phyloP scores from a whole-genome alignment of 805 yeast genomes.

The Dipodascopsis uninucleata region DNA sequence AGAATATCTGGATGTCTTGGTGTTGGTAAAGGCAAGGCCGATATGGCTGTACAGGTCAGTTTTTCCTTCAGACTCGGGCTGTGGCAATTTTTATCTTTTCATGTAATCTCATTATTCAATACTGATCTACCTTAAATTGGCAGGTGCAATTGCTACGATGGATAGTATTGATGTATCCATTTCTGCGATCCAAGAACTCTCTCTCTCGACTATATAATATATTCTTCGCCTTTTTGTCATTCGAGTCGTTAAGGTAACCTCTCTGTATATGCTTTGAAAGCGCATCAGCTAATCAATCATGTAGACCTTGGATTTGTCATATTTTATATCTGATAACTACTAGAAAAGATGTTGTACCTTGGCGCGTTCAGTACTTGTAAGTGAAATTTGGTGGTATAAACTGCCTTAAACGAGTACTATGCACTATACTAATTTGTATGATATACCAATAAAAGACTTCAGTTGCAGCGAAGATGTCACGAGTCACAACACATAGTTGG shows the following conservation, averaged over 20 bases:
- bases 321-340: conserved; percentile 17
- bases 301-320: conserved; percentile 22
- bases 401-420: too few relatives aligned
- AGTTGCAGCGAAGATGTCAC: conserved; percentile 16
- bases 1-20: conserved; percentile 17
- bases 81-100: too few relatives aligned
- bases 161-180: conserved; percentile 20
- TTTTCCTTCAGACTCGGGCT: too few relatives aligned
- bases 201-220: conserved; percentile 9
- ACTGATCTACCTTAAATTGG: too few relatives aligned
- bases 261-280: neutral
- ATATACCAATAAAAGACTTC: too few relatives aligned
- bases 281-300: neutral
- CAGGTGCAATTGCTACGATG: conserved; percentile 14
- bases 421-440: neutral
- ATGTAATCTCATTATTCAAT: too few relatives aligned
- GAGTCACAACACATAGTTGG: conserved; percentile 21
- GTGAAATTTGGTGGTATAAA: neutral
- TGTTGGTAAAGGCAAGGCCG: conserved; percentile 10
- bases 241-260: conserved; percentile 15
- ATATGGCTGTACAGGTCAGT: conserved; percentile 10
- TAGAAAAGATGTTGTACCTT: conserved; percentile 17
- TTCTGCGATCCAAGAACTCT: conserved; percentile 3
- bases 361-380: conserved; percentile 22
- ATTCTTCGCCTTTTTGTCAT: conserved; percentile 13